Conservation (phyloP, 1,139 yeast genomes). For the Yamadazyma sp. region DNA sequence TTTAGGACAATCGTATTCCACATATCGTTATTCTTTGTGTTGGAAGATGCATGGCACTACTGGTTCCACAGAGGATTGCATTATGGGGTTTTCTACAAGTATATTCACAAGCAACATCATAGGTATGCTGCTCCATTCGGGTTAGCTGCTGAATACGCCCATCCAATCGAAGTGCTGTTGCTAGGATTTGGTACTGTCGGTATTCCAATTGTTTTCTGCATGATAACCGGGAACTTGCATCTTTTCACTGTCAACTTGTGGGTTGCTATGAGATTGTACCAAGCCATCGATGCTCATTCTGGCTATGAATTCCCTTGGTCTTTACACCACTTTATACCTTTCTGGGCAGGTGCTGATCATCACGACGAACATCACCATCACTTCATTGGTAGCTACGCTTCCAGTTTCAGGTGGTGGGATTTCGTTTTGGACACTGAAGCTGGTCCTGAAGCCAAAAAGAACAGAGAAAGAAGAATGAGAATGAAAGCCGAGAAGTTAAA, state of each 20-base stretch:
- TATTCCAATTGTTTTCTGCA: constrained; percentile 43
- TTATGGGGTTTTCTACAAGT: constrained; percentile 46
- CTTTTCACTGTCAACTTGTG: constrained; percentile 44
- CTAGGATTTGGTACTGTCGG: constrained; percentile 51
- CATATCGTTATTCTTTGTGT: constrained; percentile 39
- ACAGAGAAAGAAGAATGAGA: constrained; percentile 37
- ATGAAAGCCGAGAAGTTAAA: constrained; percentile 28
- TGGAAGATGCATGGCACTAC: constrained; percentile 51
- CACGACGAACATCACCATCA: constrained; percentile 96
- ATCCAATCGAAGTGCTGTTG: constrained; percentile 46
- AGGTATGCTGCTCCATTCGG: constrained; percentile 53
- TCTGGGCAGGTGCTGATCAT: constrained; percentile 99
- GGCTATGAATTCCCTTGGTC: constrained; percentile 98
- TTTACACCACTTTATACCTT: constrained; percentile 81
- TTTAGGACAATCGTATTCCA: constrained; percentile 29
- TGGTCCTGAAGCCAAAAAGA: constrained; percentile 42
- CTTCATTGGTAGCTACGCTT: constrained; percentile 57
- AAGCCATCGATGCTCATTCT: constrained; percentile 95
- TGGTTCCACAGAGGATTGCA: constrained; percentile 49
- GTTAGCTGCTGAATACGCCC: constrained; percentile 50
- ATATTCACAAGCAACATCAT: constrained; percentile 50
- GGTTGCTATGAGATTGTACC: constrained; percentile 60
- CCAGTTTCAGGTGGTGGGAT: constrained; percentile 52
- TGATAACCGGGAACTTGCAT: constrained; percentile 37
- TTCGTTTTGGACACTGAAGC: constrained; percentile 43